Conservation (phyloP, 768 basidiomycete genomes). For the Krasilnikovozyma curviuscula region DNA sequence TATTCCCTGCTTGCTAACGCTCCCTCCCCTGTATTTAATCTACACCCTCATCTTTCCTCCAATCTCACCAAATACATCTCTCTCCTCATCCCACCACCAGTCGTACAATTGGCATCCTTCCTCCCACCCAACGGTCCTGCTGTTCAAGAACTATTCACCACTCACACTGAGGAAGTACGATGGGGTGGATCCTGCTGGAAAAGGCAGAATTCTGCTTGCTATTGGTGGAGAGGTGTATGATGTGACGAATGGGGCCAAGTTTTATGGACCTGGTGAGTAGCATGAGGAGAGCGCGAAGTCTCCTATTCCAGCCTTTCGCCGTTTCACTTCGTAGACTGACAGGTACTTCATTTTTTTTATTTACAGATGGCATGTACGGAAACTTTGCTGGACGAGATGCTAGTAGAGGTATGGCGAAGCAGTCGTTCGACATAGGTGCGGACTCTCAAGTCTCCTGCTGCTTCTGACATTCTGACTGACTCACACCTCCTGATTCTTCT, state of each 20-base stretch:
- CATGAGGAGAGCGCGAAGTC: too few relatives aligned
- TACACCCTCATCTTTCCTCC: slow-evolving; percentile 56
- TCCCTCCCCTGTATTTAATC: slow-evolving; percentile 60
- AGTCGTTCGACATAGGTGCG: slow-evolving; percentile 80
- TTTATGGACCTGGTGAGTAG: slow-evolving; percentile 86
- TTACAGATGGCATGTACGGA: slow-evolving; percentile 77
- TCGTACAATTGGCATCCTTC: slow-evolving; percentile 88
- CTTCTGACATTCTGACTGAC: not conserved
- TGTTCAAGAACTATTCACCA: slow-evolving; percentile 62
- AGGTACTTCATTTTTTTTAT: not conserved
- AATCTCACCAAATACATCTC: slow-evolving; percentile 18
- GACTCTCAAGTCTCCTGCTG: too few relatives aligned
- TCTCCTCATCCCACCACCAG: slow-evolving; percentile 47
- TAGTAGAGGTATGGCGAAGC: slow-evolving; percentile 90
- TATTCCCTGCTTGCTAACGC: slow-evolving; percentile 4
- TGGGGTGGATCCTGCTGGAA: slow-evolving; percentile 27
- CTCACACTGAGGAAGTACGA: slow-evolving; percentile 49
- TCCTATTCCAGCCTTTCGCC: not conserved
- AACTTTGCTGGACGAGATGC: slow-evolving; percentile 96
- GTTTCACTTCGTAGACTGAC: not conserved
- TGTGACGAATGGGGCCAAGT: slow-evolving; percentile 67
- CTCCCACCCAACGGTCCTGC: slow-evolving; percentile 52
- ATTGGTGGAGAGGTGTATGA: slow-evolving; percentile 83
- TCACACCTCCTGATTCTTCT: not conserved
- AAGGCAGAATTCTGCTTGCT: slow-evolving; percentile 55